A percentile compares a stretch with the other conserved stretches of the same genome.
These are phyloP conservation scores for Neofusicoccum cordaticola DNA, from an alignment of 2,329 filamentous ascomycete genomes.

Conservation along the genomic window DNA sequence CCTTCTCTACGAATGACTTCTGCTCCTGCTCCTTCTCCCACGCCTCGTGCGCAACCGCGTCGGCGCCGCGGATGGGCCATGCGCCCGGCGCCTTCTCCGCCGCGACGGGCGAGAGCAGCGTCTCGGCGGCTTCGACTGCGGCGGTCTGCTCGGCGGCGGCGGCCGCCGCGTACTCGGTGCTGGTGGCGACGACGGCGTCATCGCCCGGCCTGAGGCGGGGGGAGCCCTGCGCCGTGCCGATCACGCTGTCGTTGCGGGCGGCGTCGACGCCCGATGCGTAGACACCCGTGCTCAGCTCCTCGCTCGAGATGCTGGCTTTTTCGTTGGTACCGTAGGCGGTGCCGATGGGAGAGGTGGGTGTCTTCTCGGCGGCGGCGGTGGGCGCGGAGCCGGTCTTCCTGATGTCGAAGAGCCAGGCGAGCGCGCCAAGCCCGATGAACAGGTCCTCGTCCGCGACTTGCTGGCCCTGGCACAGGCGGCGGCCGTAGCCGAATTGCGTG, in stretches of 20 bases:
- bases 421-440: slow-evolving; percentile 42
- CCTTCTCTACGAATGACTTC: background rate
- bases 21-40: slow-evolving; percentile 10
- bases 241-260: slow-evolving; percentile 1
- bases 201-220: background rate
- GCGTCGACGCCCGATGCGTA: background rate
- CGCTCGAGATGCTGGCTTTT: slow-evolving; percentile 34
- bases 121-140: background rate
- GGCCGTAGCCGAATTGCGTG: slow-evolving; percentile 55
- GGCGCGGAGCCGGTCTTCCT: slow-evolving; percentile 14
- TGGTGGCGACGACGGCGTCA: background rate
- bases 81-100: background rate
- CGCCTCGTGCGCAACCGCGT: background rate
- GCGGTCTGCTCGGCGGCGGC: background rate
- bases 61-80: background rate
- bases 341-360: slow-evolving; percentile 18
- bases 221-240: background rate
- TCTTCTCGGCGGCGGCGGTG: background rate
- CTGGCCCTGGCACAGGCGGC: slow-evolving; percentile 46
- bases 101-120: background rate
- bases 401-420: slow-evolving; percentile 48
- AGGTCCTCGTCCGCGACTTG: slow-evolving; percentile 43
- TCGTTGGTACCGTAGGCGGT: slow-evolving; percentile 27
- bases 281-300: slow-evolving; percentile 32
- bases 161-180: background rate